Base-by-base conservation (phyloP, 305 asterid genomes). In the Fraxinus nigra region DNA sequence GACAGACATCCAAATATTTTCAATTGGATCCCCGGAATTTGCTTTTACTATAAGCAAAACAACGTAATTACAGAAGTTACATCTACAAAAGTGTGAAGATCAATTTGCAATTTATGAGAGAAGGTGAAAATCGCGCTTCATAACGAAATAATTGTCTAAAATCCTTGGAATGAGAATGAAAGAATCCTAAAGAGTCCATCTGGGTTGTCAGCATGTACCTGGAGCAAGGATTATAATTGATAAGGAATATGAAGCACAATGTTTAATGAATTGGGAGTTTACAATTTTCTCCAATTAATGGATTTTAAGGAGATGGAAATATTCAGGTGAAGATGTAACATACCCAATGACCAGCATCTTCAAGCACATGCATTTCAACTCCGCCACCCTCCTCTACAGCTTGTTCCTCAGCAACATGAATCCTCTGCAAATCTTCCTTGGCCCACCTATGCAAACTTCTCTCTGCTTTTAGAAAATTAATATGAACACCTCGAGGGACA, bases 291-390 rank as follows among this genome's bases (percentile, higher is more conserved):
- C 54, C 77, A 5, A 2, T 5, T 65, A 79, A 7, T 9, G 70
- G 34, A 9, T 63, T 22, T 72, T 18, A 28, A 24, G 16, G 46
- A 40, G 5, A 78, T 2, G 40, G 34, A 7, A 26, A 7, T 80
- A 43, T 43, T 48, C 59, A 59, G 70, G 72, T n/a, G 82, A 81
- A 85, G 80, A n/a, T 59, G 79, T 1, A 75, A 80, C 87, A 75
- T 87, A 95, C 99, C 99, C 99, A 94, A 70, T 95, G 99, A 75
- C 99, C 99, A 78, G 99, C 98, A 87, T 94, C 99, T 90, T 95
- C 99, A 7, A 95, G 95, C 78, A 94, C 97, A 75, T 95, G 98
- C 99, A 95, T 95, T 87, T 95, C 99, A 80, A 95, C 97, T 79
- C 98, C 99, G 10, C 94, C 99, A 85, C 97, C 98, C 85, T 92